Base-by-base conservation (phyloP, 2,329 filamentous ascomycete genomes). In the Xylaria sp. region DNA sequence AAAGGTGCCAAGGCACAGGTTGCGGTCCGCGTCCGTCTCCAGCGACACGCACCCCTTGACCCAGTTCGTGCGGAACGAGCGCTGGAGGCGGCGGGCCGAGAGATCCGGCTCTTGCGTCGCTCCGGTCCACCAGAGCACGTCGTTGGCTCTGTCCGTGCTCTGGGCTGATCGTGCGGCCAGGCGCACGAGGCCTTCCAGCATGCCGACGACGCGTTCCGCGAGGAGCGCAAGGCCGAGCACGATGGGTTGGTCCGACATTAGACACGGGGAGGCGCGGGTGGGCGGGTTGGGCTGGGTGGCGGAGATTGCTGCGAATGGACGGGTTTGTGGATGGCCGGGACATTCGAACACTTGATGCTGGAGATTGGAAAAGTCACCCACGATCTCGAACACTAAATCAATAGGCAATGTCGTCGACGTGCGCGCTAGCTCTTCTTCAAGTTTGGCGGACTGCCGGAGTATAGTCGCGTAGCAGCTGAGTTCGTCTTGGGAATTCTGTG, bases 171-270 rank as follows among this genome's bases (percentile, higher is more conserved):
- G n/a, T 10, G 68, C 68, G n/a, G 66, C 68, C 13, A 65, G 45
- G 20, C 65, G 66, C 64, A 69, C 68, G 30, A 63, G 68, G 30
- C 68, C 63, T 46, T 72, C 70, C n/a, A 72, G 59, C 57, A 72
- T 53, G 34, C 48, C 39, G 36, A 67, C 36, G 48, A 72, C 50
- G 39, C 70, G 68, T 45, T 72, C 68, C 2, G 68, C 68, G 4
- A 72, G 61, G 4, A 72, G 36, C 15, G 68, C 39, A 13, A 70
- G 68, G 23, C 62, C 48, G 18, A 72, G 66, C 12, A 70, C 46
- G n/a, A 69, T 65, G 4, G 67, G 69, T 30, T 65, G 59, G 15
- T 69, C 58, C 4, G 69, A 60, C 0, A 59, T 43, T 3, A 67
- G 60, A 36, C 70, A 72, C 3, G 56, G 36, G 18, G 39, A n/a